phyloP scores from a whole-genome alignment of 2,329 filamentous ascomycete species.

The Microcyclosporella mali region DNA sequence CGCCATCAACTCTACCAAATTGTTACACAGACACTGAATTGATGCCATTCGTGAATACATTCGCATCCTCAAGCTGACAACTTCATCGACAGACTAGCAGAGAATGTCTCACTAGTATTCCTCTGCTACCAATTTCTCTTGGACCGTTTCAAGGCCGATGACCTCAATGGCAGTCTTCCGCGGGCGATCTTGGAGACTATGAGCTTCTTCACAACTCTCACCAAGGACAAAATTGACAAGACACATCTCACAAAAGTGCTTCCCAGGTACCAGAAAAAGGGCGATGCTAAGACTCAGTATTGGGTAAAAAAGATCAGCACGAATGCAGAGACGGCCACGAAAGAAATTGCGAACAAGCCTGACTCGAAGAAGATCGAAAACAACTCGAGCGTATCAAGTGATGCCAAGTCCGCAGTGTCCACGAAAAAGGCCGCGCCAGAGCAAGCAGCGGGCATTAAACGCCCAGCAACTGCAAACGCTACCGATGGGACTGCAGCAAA shows the following conservation, averaged over 20 bases:
- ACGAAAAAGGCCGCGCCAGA: conserved; percentile 25
- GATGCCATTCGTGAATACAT: too few relatives aligned
- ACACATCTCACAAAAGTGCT: conserved; percentile 61
- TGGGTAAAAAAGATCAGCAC: conserved; percentile 54
- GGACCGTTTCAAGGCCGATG: conserved; percentile 42
- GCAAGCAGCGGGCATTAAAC: conserved; percentile 30
- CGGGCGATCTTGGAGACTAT: conserved; percentile 50
- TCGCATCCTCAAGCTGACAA: conserved; percentile 7
- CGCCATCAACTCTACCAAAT: too few relatives aligned
- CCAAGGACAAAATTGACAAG: conserved; percentile 53
- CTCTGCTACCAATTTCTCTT: conserved; percentile 45
- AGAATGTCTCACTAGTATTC: conserved; percentile 37
- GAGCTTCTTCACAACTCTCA: conserved; percentile 56
- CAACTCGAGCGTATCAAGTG: neutral
- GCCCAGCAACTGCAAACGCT: conserved; percentile 20
- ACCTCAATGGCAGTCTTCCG: conserved; percentile 39
- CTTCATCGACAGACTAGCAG: conserved; percentile 13
- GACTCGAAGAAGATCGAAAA: conserved; percentile 34
- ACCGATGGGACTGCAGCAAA: conserved; percentile 29
- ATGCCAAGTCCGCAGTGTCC: conserved; percentile 1
- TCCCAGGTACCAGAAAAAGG: conserved; percentile 58
- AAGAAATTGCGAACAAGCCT: conserved; percentile 33
- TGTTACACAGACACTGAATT: neutral
- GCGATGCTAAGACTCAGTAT: conserved; percentile 58
- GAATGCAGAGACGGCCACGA: conserved; percentile 24